Conservation (phyloP, 169 alveolate genomes). For the Plasmodium cynomolgi region DNA sequence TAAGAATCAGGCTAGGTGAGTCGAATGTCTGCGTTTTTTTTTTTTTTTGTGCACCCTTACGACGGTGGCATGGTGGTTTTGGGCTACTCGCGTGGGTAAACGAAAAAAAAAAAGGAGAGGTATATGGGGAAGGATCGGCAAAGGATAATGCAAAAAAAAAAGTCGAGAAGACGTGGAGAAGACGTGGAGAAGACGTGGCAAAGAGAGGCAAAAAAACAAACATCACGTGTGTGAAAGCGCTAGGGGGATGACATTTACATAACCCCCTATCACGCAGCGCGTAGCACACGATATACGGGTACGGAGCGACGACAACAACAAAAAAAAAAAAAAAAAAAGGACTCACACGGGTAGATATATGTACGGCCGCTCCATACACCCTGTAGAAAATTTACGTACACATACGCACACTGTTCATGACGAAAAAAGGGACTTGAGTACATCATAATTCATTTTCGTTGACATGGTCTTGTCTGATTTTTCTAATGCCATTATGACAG, state of each 20-base stretch:
- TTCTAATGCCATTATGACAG: constrained; percentile 55
- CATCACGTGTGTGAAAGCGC: background rate
- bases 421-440: constrained; percentile 59
- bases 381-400: background rate
- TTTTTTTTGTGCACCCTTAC: background rate
- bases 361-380: background rate
- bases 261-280: background rate
- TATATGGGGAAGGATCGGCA: background rate
- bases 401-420: background rate
- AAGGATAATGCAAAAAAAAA: background rate
- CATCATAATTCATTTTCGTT: constrained; percentile 54
- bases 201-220: background rate
- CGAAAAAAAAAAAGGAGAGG: background rate
- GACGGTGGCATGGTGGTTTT: background rate
- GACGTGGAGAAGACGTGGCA: background rate
- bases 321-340: background rate
- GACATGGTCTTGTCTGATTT: constrained; percentile 54
- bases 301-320: background rate
- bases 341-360: background rate
- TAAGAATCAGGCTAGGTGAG: background rate
- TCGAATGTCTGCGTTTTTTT: background rate
- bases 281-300: background rate
- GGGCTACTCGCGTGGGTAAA: background rate
- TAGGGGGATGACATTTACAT: background rate
- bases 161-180: background rate